Evolutionary conservation across 179 eudicot genomes (phyloP).

Genomic region (Gypsophila paniculata): DNA sequence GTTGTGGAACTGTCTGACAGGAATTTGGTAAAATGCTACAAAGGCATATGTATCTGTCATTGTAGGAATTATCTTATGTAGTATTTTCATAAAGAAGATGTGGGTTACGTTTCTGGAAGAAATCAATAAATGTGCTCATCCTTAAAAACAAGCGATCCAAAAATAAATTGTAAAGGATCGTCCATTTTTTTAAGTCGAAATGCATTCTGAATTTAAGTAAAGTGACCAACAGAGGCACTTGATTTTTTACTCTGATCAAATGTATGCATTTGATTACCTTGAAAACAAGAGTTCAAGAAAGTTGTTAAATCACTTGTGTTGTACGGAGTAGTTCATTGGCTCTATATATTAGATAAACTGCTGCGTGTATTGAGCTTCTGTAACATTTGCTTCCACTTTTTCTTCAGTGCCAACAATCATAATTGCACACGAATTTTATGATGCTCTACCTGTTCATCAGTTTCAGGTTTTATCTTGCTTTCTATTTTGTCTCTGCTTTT

Average conservation of each 20-base stretch:
- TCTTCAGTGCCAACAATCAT: slow-evolving; percentile 75
- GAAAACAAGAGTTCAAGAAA: background rate
- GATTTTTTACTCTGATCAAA: background rate
- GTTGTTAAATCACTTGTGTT: background rate
- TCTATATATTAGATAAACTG: background rate
- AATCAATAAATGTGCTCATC: background rate
- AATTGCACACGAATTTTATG: slow-evolving; percentile 88
- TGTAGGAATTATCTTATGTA: background rate
- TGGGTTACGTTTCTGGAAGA: background rate
- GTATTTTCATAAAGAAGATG: background rate
- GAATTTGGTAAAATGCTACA: background rate
- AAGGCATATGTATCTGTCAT: background rate
- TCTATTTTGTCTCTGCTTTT: background rate
- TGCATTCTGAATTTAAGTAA: background rate
- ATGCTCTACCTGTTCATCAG: slow-evolving; percentile 95
- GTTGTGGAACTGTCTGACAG: background rate
- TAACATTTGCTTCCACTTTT: slow-evolving; percentile 19
- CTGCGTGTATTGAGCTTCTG: background rate
- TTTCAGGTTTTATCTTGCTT: slow-evolving; percentile 61
- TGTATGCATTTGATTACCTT: background rate
- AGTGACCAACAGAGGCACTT: background rate
- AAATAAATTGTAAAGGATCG: background rate
- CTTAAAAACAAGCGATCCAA: background rate
- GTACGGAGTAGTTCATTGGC: background rate
- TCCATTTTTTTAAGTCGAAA: background rate